Conservation (phyloP, 768 basidiomycete species). For the Ephemerocybe angulata region DNA sequence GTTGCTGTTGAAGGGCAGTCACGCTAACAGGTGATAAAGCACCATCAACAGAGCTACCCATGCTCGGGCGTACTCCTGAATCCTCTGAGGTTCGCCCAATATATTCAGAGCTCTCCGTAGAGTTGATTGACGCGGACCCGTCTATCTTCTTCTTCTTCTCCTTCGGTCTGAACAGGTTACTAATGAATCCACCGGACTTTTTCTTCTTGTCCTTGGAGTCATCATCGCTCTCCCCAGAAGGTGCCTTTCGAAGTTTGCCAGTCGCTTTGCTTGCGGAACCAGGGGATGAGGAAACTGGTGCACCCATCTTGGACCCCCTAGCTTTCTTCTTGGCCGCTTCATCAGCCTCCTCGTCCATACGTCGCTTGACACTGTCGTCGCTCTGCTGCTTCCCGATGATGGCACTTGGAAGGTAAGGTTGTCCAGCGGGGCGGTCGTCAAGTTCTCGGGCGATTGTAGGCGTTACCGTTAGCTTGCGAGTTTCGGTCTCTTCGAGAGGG, state of each 20-base stretch:
- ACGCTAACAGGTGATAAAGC: constrained; percentile 51
- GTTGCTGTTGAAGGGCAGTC: constrained; percentile 58
- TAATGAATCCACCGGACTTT: constrained; percentile 63
- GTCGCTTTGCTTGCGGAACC: constrained; percentile 23
- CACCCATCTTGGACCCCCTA: constrained; percentile 47
- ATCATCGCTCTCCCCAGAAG: constrained; percentile 25
- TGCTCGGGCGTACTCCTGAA: constrained; percentile 44
- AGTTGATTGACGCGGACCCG: constrained; percentile 34
- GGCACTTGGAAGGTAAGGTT: constrained; percentile 31
- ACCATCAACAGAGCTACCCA: constrained; percentile 24
- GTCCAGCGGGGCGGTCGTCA: constrained; percentile 24
- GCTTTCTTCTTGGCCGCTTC: constrained; percentile 43
- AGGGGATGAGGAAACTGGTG: constrained; percentile 41
- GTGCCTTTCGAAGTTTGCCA: constrained; percentile 47
- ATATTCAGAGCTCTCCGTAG: constrained; percentile 50
- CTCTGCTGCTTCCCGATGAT: constrained; percentile 23
- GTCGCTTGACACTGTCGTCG: constrained; percentile 43
- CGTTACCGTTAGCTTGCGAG: constrained; percentile 72
- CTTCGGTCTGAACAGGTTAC: constrained; percentile 75
- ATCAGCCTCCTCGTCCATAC: constrained; percentile 41
- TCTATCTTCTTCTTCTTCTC: constrained; percentile 57
- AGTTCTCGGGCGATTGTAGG: constrained; percentile 70
- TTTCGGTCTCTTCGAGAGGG: constrained; percentile 67
- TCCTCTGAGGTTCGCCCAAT: constrained; percentile 54
- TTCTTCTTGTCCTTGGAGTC: constrained; percentile 54